phyloP scores from a whole-genome alignment of 768 basidiomycete genomes.

The Pulveroboletus ravenelii region DNA sequence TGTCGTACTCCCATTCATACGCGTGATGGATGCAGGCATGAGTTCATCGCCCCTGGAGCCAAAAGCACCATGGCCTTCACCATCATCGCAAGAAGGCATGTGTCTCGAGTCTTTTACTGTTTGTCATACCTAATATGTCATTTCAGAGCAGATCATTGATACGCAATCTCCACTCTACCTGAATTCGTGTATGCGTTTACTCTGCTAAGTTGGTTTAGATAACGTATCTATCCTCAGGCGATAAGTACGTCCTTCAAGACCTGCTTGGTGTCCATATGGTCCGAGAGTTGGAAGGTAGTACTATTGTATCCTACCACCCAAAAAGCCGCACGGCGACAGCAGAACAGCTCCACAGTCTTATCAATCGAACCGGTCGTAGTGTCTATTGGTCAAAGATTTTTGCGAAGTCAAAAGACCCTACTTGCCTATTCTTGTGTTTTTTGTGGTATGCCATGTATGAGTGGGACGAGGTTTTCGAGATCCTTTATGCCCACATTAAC shows the following conservation, averaged over 20 bases:
- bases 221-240: constrained; percentile 10
- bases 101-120: neutral
- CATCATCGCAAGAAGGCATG: constrained; percentile 6
- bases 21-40: constrained; percentile 27
- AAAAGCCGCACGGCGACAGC: constrained; percentile 19
- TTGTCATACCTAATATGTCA: neutral
- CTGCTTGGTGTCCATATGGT: constrained; percentile 53
- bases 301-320: constrained; percentile 31
- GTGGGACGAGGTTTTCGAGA: constrained; percentile 58
- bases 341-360: constrained; percentile 24
- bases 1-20: constrained; percentile 49
- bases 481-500: constrained; percentile 47
- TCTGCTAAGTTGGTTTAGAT: neutral
- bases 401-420: constrained; percentile 39
- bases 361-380: constrained; percentile 28
- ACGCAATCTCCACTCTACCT: constrained; percentile 46
- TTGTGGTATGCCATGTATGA: constrained; percentile 60
- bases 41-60: neutral
- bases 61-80: neutral
- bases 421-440: constrained; percentile 48
- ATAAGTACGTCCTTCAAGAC: constrained; percentile 34
- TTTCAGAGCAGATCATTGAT: constrained; percentile 38
- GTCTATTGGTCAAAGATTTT: constrained; percentile 33
- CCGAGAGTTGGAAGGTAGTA: constrained; percentile 22
- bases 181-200: constrained; percentile 25